Base-by-base conservation (phyloP, 306 rosid species). In the Malus sylvestris region DNA sequence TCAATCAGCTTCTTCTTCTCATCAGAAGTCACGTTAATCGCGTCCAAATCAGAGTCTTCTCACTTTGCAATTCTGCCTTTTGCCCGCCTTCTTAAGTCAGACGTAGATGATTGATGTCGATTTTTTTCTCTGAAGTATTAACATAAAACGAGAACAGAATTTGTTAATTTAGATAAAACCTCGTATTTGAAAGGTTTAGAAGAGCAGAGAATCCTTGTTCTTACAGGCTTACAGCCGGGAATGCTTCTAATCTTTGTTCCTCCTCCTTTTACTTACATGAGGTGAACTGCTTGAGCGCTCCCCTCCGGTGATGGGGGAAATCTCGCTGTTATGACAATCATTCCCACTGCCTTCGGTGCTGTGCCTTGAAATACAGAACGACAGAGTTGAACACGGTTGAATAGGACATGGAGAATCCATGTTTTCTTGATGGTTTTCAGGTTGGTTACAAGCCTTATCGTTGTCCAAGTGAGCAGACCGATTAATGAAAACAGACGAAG, bases 171-270 rank as follows among this genome's bases (percentile, higher is more conserved):
- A 40, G 45, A 40, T 40, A 40, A 40, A 40, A 8, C 45, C 45
- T 40, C 45, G 11, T 40, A 40, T 40, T 40, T 8, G 45, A 40
- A 8, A 2, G 45, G 45, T 9, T 40, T 40, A 40, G 45, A 40
- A 40, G 78, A 53, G 73, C 76, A 27, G 42, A 75, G 64, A 66
- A 75, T 25, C 46, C 38, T 32, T 11, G 32, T 75, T 80, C 92
- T 85, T 75, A 92, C 96, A 61, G 64, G 81, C 92, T 85, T 73
- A 88, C 92, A 51, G 64, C 83, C 84, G 81, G 74, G 87, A 70
- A 40, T 72, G 74, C 76, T 83, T 80, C 84, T 79, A 71, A 78
- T 85, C 87, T 81, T 84, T 77, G 85, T 82, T 69, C 79, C 70
- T 76, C 76, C 67, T 35, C 76, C 22, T 78, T 74, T 81, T 80